phyloP scores from a whole-genome alignment of 139 green algal genomes.

The Choricystis sp. region DNA sequence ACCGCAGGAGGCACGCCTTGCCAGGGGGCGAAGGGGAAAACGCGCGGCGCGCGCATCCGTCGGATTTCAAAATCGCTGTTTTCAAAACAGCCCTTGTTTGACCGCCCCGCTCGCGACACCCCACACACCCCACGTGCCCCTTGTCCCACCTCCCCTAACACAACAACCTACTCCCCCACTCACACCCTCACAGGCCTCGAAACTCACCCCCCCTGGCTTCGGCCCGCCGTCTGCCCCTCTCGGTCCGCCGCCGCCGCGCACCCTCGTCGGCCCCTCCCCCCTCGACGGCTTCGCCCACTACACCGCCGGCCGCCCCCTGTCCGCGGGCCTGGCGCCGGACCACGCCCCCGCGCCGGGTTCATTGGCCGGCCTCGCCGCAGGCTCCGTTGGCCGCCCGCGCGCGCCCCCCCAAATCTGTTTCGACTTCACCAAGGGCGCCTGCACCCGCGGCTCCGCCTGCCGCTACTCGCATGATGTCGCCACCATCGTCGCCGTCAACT shows the following conservation, averaged over 20 bases:
- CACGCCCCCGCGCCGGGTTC: background rate
- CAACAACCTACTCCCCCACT: background rate
- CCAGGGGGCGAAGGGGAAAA: no score
- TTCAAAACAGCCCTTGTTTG: no score
- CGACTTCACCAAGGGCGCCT: conserved; percentile 72
- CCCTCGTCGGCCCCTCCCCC: background rate
- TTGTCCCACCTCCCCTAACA: no score
- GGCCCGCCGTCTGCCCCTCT: no score
- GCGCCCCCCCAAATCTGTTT: conserved; percentile 59
- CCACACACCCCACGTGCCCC: no score
- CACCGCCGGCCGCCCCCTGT: background rate
- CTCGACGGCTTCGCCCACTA: background rate
- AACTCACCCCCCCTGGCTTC: background rate
- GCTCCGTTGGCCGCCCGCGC: background rate
- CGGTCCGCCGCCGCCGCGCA: no score
- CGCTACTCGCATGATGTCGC: conserved; percentile 66
- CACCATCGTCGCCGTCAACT: conserved; percentile 60
- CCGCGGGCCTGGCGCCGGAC: background rate
- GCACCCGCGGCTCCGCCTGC: conserved; percentile 56
- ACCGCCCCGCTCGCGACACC: no score
- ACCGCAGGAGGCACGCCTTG: no score
- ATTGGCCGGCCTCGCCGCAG: background rate
- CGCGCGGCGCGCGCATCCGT: no score
- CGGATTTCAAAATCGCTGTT: no score
- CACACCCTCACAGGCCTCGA: background rate